These are phyloP conservation scores for Fraxinus latifolia DNA, from an alignment of 305 asterid genomes.

Conservation along the genomic window DNA sequence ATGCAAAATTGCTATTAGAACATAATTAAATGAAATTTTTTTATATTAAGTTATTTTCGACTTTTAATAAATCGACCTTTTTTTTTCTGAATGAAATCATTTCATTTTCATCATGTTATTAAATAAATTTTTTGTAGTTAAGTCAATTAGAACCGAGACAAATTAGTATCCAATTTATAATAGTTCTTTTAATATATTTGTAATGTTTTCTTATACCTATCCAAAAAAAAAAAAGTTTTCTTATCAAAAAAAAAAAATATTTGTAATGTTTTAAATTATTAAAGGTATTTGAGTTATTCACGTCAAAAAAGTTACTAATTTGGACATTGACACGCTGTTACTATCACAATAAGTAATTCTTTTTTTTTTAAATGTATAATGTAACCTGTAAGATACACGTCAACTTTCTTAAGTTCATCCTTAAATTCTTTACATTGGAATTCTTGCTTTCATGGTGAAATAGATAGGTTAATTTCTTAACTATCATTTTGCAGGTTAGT, in stretches of 20 bases:
- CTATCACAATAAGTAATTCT: neutral
- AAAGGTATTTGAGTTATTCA: neutral
- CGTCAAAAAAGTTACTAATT: neutral
- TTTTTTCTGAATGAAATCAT: neutral
- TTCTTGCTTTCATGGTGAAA: slow-evolving; percentile 24
- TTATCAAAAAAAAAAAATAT: no score
- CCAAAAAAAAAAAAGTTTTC: no score
- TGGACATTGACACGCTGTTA: neutral
- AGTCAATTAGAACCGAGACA: neutral
- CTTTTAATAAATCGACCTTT: neutral
- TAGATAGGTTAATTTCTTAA: slow-evolving; percentile 24
- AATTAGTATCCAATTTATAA: neutral
- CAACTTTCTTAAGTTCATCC: slow-evolving; percentile 4
- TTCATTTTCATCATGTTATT: neutral
- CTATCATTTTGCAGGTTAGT: slow-evolving; percentile 74
- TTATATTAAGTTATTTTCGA: neutral
- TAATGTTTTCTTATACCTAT: no score
- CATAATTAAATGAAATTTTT: neutral
- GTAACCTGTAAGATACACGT: slow-evolving; percentile 2
- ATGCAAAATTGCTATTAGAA: neutral
- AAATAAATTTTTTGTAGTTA: neutral
- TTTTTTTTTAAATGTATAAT: no score
- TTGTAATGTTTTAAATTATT: neutral
- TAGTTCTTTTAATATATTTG: no score
- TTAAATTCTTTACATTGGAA: slow-evolving; percentile 9